Evolutionary conservation across 208 protist genomes (phyloP).

Genomic region (Acanthamoeba royreba): DNA sequence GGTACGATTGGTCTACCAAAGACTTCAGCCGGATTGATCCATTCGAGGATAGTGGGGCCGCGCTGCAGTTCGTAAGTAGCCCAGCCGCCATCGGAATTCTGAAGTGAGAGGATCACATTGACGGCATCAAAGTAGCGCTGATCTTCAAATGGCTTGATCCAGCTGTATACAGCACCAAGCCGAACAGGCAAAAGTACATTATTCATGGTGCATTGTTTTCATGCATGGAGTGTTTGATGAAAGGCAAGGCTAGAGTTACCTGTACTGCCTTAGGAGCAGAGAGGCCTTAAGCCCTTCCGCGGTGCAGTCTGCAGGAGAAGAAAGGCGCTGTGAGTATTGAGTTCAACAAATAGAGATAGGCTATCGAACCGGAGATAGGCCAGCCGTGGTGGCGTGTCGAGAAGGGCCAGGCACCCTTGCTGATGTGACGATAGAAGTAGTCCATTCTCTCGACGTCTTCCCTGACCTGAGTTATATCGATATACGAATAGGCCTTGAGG

Average conservation of each 20-base stretch:
- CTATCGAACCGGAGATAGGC: constrained; percentile 91
- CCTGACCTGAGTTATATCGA: constrained; percentile 85
- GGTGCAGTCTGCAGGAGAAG: constrained; percentile 96
- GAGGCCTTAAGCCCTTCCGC: constrained; percentile 92
- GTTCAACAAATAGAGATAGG: too few relatives aligned
- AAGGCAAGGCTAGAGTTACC: constrained; percentile 10
- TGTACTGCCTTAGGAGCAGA: constrained; percentile 76
- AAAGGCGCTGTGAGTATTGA: too few relatives aligned
- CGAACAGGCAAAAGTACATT: background rate
- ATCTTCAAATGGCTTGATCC: background rate
- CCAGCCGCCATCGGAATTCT: constrained; percentile 94
- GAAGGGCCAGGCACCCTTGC: constrained; percentile 96
- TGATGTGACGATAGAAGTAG: constrained; percentile 91
- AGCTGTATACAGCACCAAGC: background rate
- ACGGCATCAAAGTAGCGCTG: constrained; percentile 82
- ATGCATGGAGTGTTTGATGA: too few relatives aligned
- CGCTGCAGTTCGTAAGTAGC: constrained; percentile 93
- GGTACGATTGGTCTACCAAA: too few relatives aligned
- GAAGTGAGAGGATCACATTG: constrained; percentile 93
- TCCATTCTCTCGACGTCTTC: constrained; percentile 85
- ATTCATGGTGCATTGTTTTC: too few relatives aligned
- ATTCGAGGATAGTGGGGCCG: constrained; percentile 85
- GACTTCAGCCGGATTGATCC: constrained; percentile 93
- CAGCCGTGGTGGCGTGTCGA: constrained; percentile 92
- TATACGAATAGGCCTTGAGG: constrained; percentile 87